phyloP scores from a whole-genome alignment of 2,329 filamentous ascomycete genomes.

The Hypoxylon sp. region DNA sequence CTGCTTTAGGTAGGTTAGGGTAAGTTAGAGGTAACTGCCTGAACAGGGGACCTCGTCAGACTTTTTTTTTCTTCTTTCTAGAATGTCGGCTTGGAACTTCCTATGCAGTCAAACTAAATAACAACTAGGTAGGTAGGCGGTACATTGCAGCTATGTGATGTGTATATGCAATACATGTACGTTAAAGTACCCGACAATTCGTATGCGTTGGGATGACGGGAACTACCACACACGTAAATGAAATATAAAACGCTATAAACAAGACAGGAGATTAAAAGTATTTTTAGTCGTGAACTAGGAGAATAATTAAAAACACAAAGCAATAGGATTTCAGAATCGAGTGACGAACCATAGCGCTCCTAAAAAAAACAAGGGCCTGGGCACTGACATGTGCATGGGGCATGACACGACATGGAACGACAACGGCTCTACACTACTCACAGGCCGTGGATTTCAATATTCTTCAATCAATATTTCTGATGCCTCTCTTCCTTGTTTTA shows the following conservation, averaged over 20 bases:
- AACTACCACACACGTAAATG: constrained; percentile 1
- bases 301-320: constrained; percentile 27
- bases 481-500: constrained; percentile 23
- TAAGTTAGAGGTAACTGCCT: constrained; percentile 42
- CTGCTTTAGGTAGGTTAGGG: constrained; percentile 40
- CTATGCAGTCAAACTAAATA: constrained; percentile 10
- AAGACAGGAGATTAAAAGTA: constrained; percentile 13
- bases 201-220: constrained; percentile 3
- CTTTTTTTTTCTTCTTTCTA: too few relatives aligned
- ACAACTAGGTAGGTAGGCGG: constrained; percentile 11
- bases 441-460: constrained; percentile 24
- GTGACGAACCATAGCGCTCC: constrained; percentile 25
- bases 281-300: constrained; percentile 32
- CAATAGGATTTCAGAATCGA: constrained; percentile 22
- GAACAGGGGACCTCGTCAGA: constrained; percentile 40
- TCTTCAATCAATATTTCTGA: constrained; percentile 34
- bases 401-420: constrained; percentile 44
- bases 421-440: constrained; percentile 26
- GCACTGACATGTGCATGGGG: constrained; percentile 39
- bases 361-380: constrained; percentile 33
- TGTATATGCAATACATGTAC: constrained; percentile 23
- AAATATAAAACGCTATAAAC: constrained; percentile 21
- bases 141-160: constrained; percentile 21
- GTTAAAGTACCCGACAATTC: constrained; percentile 3
- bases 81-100: constrained; percentile 24